A percentile compares a stretch with the other conserved stretches of the same genome.
Conservation (phyloP, 1,284 basidiomycete species). For the Leccinum holopus region DNA sequence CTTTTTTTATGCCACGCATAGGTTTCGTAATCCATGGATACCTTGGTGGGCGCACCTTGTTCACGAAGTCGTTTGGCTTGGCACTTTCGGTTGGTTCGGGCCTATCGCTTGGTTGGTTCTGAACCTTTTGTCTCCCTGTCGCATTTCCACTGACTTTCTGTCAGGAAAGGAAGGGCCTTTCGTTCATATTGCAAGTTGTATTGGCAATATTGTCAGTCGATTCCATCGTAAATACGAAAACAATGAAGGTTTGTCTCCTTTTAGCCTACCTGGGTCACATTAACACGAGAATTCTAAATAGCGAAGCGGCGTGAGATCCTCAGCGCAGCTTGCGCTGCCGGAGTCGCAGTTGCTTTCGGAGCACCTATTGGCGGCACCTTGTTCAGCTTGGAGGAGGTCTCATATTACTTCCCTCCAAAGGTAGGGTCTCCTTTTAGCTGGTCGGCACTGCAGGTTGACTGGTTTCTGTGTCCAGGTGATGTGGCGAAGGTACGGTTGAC, state of each 20-base stretch:
- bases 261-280: background rate
- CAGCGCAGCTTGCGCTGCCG: slow-evolving; percentile 89
- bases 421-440: slow-evolving; percentile 36
- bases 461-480: slow-evolving; percentile 49
- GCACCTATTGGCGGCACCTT: slow-evolving; percentile 92
- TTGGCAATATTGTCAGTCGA: slow-evolving; percentile 93
- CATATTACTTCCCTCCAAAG: slow-evolving; percentile 94
- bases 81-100: slow-evolving; percentile 91
- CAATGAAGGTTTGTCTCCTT: slow-evolving; percentile 71
- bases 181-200: slow-evolving; percentile 93
- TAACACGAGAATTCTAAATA: slow-evolving; percentile 27
- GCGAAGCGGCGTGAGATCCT: slow-evolving; percentile 91
- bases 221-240: slow-evolving; percentile 87
- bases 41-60: slow-evolving; percentile 85
- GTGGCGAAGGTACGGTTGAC: slow-evolving; percentile 77
- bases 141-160: slow-evolving; percentile 4
- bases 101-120: slow-evolving; percentile 67
- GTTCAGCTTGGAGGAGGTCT: slow-evolving; percentile 92
- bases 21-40: slow-evolving; percentile 99
- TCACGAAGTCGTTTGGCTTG: slow-evolving; percentile 90
- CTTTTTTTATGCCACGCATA: slow-evolving; percentile 27
- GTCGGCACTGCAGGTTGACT: slow-evolving; percentile 1
- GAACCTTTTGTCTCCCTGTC: slow-evolving; percentile 6
- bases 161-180: slow-evolving; percentile 91
- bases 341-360: slow-evolving; percentile 90